Base-by-base conservation (phyloP, 768 basidiomycete species). In the Rhodosporidiobolus odoratus region DNA sequence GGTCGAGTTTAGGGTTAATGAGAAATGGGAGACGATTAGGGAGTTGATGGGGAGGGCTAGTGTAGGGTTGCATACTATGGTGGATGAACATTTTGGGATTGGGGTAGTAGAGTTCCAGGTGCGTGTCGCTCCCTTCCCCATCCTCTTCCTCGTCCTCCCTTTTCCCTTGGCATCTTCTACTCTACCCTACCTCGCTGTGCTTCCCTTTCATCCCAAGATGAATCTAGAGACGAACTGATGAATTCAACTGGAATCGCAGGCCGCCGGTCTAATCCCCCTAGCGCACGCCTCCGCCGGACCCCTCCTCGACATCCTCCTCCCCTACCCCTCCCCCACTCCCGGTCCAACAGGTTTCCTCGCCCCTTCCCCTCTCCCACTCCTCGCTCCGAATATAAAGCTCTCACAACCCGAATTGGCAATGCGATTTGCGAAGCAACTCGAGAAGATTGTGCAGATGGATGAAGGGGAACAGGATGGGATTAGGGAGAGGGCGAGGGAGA, bases 51-150 rank as follows among this genome's bases (percentile, higher is more conserved):
- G 88, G 12, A 81, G 81, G 54, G 86, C 92, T 2, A 89, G 88
- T 71, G 84, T 97, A 23, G 94, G 95, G 0, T 78, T 98, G 34
- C 94, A 91, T 77, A 96, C 95, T 21, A 99, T 99, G 95, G 85
- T 92, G 0, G 93, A 98, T 77, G 95, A 99, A 79, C 95, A 99
- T 78, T 99, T 98, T 72, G 95, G 96, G 4, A 98, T 99, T 79
- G 96, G 93, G 75, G 84, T 99, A 45, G 95, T 99, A 13, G 95
- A 99, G 79, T 95, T 90, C 75, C 95, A 98, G 94, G 94, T 90
- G 58, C 73, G 85, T 79, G 52, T 75, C 65, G 69, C 63, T 30
- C 70, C 65, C 15, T 68, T 68, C 27, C 30, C 65, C 16, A 56
- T 69, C 35, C 60, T 65, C 68, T 53, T 8, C 21, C 48, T 63